These are phyloP conservation scores for Phytophthora chlamydospora DNA, from an alignment of 352 stramenopile genomes.

Conservation along the genomic window DNA sequence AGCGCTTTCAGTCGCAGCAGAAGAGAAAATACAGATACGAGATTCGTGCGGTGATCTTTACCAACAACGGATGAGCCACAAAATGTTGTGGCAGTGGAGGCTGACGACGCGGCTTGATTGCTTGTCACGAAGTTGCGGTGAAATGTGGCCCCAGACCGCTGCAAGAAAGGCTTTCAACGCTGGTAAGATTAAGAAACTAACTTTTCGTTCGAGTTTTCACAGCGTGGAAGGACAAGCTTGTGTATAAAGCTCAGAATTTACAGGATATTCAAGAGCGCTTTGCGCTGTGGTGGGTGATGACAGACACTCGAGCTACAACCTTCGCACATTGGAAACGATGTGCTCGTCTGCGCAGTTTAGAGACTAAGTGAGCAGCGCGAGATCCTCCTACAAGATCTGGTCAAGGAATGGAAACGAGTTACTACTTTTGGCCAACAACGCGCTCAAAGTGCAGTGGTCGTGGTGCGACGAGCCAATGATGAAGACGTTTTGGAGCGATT, in stretches of 20 bases:
- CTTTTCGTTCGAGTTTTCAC: constrained; percentile 40
- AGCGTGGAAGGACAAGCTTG: constrained; percentile 41
- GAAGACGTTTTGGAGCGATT: constrained; percentile 13
- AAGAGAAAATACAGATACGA: constrained; percentile 10
- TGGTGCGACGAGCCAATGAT: too few species aligned
- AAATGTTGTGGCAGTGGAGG: constrained; percentile 8
- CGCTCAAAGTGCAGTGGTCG: too few species aligned
- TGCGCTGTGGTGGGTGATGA: constrained; percentile 28
- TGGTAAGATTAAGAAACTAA: constrained; percentile 23
- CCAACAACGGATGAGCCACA: not conserved
- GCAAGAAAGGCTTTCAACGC: constrained; percentile 16
- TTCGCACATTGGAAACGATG: constrained; percentile 33
- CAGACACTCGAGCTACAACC: constrained; percentile 13
- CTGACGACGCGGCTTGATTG: constrained; percentile 1
- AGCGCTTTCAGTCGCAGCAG: constrained; percentile 9
- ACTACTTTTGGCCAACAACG: constrained; percentile 1
- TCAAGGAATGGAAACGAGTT: constrained; percentile 24
- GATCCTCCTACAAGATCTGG: not conserved
- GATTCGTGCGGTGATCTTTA: constrained; percentile 24
- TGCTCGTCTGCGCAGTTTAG: constrained; percentile 5
- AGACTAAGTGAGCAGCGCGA: constrained; percentile 8
- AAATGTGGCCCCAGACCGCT: constrained; percentile 20
- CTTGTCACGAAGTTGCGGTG: constrained; percentile 11
- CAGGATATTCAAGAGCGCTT: constrained; percentile 42
- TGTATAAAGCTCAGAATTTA: constrained; percentile 13